These are phyloP conservation scores for Knoxia roxburghii DNA, from an alignment of 257 asterid species.

Conservation along the genomic window DNA sequence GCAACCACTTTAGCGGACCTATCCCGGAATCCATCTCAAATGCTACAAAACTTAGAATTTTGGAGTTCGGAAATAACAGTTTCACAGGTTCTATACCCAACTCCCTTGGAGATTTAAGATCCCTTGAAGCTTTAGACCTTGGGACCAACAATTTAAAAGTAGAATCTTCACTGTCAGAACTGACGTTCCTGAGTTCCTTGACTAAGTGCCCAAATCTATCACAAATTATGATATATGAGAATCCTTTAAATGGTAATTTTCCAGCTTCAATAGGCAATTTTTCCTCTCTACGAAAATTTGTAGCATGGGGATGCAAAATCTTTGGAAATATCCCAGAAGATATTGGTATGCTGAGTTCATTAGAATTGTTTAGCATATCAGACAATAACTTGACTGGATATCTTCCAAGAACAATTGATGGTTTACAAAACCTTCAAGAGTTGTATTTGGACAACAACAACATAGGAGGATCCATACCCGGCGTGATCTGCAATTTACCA, in stretches of 20 bases:
- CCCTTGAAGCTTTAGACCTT: constrained; percentile 1
- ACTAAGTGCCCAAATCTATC: constrained; percentile 1
- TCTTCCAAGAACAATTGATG: no score
- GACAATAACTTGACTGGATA: no score
- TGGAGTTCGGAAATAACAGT: constrained; percentile 5
- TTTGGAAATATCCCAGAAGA: no score
- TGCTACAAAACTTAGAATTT: constrained; percentile 13
- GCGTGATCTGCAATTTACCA: no score
- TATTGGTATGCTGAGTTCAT: no score
- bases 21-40: constrained; percentile 27
- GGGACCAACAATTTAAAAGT: constrained; percentile 6
- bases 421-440: no score
- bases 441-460: no score
- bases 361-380: no score
- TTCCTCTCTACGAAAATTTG: no score
- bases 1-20: not conserved
- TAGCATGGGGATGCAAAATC: no score
- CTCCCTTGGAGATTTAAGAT: constrained; percentile 17
- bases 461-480: no score
- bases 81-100: constrained; percentile 24
- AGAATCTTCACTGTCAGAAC: constrained; percentile 1
- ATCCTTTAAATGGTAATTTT: not conserved
- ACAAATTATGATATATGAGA: not conserved
- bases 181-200: constrained; percentile 2
- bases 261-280: constrained; percentile 6